Evolutionary conservation across 148 eudicot species (phyloP).

Genomic region (Tetragonia tetragonoides): DNA sequence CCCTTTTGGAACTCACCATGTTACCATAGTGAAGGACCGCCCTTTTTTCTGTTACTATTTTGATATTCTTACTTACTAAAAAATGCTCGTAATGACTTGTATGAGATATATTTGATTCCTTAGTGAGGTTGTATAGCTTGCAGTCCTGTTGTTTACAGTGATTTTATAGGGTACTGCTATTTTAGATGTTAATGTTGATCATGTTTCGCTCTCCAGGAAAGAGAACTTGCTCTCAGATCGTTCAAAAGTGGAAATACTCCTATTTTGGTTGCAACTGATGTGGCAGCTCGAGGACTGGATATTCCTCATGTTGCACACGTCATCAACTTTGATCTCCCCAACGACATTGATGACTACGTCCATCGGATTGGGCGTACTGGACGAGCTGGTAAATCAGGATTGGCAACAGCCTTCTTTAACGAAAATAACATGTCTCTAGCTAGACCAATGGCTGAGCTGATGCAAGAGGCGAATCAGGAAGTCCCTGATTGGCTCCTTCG

Average conservation of each 20-base stretch:
- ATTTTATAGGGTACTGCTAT: neutral
- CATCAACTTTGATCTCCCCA: slow-evolving; percentile 83
- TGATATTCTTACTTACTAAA: neutral
- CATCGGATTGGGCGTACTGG: slow-evolving; percentile 94
- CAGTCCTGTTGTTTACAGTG: neutral
- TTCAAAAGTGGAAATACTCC: slow-evolving; percentile 82
- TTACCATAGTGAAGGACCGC: neutral
- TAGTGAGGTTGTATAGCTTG: neutral
- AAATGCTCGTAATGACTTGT: neutral
- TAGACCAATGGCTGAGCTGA: slow-evolving; percentile 58
- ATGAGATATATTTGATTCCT: neutral
- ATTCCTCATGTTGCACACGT: slow-evolving; percentile 89
- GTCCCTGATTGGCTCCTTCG: slow-evolving; percentile 72
- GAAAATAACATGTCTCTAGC: slow-evolving; percentile 66
- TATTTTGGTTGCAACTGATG: slow-evolving; percentile 86
- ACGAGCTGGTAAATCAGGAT: slow-evolving; percentile 83
- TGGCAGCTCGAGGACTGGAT: slow-evolving; percentile 90
- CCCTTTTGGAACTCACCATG: too few relatives aligned
- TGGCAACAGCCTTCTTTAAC: slow-evolving; percentile 87
- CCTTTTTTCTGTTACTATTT: neutral
- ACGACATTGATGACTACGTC: slow-evolving; percentile 81
- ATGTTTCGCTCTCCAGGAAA: slow-evolving; percentile 51
- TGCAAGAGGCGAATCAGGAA: slow-evolving; percentile 86
- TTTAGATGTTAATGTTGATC: neutral
- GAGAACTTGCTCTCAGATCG: slow-evolving; percentile 74